Evolutionary conservation across 2,329 filamentous ascomycete species (phyloP).

Genomic region (Apiospora kogelbergensis): DNA sequence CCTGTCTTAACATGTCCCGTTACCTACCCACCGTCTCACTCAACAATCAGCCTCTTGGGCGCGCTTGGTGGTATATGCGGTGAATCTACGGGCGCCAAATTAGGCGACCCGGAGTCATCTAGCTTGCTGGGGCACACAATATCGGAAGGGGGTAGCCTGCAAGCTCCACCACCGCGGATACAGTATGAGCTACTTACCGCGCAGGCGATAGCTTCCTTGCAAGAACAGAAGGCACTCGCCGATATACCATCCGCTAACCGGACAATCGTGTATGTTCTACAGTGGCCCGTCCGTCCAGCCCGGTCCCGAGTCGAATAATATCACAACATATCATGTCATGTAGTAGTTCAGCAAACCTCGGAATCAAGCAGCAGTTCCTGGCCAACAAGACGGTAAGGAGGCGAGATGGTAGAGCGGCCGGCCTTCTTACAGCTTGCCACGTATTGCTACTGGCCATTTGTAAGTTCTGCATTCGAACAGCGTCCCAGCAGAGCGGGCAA

Average conservation of each 20-base stretch:
- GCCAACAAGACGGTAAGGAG: not conserved
- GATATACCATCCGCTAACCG: not conserved
- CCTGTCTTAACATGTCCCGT: not conserved
- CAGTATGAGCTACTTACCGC: not conserved
- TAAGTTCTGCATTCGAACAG: not conserved
- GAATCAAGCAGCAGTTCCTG: not conserved
- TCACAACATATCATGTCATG: not conserved
- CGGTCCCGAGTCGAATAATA: not conserved
- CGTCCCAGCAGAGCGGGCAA: not conserved
- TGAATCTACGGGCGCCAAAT: not conserved
- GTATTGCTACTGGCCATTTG: not conserved
- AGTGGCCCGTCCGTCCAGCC: not conserved
- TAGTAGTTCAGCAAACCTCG: not conserved
- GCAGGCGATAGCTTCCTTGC: not conserved
- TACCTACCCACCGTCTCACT: not conserved
- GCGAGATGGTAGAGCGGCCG: not conserved
- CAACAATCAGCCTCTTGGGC: not conserved
- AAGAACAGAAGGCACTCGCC: not conserved
- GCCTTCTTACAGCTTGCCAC: not conserved
- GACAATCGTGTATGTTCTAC: not conserved
- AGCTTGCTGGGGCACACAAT: not conserved
- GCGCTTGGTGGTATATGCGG: slow-evolving; percentile 1
- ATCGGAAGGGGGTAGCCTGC: not conserved
- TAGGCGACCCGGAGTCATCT: not conserved
- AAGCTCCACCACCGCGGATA: not conserved